Conservation (phyloP, 176 grass and related monocot species). For the Bolboschoenus planiculmis region DNA sequence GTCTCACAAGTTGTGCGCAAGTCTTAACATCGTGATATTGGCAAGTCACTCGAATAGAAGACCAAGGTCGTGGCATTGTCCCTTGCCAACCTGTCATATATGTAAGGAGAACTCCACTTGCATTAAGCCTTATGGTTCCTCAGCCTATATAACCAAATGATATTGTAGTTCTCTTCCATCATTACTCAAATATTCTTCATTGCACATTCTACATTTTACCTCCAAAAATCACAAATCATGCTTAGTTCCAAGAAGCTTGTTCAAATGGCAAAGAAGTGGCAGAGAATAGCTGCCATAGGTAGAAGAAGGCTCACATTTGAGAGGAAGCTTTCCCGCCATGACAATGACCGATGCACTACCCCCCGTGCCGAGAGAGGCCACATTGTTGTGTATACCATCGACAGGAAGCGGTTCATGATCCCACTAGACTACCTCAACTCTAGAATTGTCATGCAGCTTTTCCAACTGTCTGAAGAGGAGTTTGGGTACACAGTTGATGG, state of each 20-base stretch:
- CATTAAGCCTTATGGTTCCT: not conserved
- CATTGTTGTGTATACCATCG: conserved; percentile 32
- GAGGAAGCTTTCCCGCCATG: not conserved
- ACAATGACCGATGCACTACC: not conserved
- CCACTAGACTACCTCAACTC: conserved; percentile 32
- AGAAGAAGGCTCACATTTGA: conserved; percentile 25
- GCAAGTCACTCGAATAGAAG: not conserved
- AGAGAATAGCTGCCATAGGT: conserved; percentile 17
- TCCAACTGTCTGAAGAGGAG: conserved; percentile 34
- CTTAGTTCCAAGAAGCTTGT: conserved; percentile 39
- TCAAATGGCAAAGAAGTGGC: conserved; percentile 50
- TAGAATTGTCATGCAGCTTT: conserved; percentile 29
- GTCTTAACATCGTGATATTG: not conserved
- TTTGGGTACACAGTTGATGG: conserved; percentile 29
- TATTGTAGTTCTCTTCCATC: not conserved
- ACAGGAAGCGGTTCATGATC: conserved; percentile 38
- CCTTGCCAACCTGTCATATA: conserved; percentile 7
- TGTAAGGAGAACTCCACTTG: not conserved
- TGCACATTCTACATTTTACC: not conserved
- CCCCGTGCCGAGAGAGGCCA: conserved; percentile 27
- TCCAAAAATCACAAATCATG: conserved; percentile 19
- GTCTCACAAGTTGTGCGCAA: not conserved
- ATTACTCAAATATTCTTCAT: not conserved
- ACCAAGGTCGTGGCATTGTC: conserved; percentile 28
- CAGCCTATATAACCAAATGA: conserved; percentile 11